Conservation (phyloP, 257 asterid genomes). For the Solanum chmielewskii region DNA sequence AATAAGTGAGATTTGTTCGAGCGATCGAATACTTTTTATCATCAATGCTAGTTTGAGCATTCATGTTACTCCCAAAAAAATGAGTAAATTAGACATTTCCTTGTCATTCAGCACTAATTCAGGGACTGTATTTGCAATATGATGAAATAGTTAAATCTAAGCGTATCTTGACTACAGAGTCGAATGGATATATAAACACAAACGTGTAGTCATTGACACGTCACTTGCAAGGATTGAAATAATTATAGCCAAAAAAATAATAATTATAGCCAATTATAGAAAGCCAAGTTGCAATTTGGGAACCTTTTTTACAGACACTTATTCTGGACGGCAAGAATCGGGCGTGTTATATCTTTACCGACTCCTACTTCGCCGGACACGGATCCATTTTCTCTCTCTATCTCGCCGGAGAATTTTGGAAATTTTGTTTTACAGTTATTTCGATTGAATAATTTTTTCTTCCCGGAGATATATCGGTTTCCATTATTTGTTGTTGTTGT, state of each 20-base stretch:
- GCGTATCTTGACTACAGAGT: neutral
- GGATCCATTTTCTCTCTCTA: neutral
- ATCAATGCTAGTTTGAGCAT: neutral
- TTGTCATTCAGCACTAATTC: neutral
- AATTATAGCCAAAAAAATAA: neutral
- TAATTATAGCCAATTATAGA: neutral
- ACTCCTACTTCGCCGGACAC: neutral
- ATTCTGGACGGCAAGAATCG: constrained; percentile 8
- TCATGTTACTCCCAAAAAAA: neutral
- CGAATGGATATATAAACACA: neutral
- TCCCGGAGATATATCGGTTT: neutral
- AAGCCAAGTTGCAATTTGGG: neutral
- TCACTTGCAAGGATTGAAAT: neutral
- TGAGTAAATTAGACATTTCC: neutral
- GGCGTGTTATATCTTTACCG: neutral
- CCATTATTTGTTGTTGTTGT: neutral
- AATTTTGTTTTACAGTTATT: neutral
- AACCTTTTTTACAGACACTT: neutral
- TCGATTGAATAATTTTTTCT: neutral
- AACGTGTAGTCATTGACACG: neutral
- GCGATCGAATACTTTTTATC: neutral
- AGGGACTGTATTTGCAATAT: neutral
- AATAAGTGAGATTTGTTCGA: too few relatives aligned
- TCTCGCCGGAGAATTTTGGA: neutral
- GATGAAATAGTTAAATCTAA: neutral